These are phyloP conservation scores for Actinomortierella wolfii DNA, from an alignment of 371 early-diverging fungal species.

Conservation along the genomic window DNA sequence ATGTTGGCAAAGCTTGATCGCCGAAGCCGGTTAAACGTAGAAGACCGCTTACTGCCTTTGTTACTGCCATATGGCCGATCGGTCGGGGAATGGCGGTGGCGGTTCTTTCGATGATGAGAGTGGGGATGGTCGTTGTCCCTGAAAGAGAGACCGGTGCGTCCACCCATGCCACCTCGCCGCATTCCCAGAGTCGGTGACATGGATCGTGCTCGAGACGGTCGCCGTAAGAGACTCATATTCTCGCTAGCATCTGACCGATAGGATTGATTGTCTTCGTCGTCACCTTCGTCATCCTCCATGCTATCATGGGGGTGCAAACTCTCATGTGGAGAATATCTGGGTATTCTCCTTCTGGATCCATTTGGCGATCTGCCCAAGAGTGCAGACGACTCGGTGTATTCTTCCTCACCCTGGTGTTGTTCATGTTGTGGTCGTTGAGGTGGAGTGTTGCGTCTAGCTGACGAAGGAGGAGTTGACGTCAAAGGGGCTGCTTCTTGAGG, in stretches of 20 bases:
- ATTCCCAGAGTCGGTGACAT: constrained; percentile 37
- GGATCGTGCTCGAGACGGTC: constrained; percentile 40
- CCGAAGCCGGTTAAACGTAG: constrained; percentile 20
- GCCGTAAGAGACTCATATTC: constrained; percentile 13
- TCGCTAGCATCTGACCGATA: not conserved
- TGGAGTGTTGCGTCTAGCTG: constrained; percentile 2
- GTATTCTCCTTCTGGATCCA: constrained; percentile 24
- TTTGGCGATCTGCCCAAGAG: constrained; percentile 29
- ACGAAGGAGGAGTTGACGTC: constrained; percentile 10
- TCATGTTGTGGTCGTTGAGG: not conserved
- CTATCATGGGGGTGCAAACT: too few species aligned
- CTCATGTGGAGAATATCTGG: constrained; percentile 12
- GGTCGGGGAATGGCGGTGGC: too few species aligned
- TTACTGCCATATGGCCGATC: too few species aligned
- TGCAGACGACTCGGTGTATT: constrained; percentile 16
- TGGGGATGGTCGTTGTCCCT: constrained; percentile 15
- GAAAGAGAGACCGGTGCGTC: constrained; percentile 24
- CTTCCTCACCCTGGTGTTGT: not conserved
- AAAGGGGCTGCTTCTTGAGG: constrained; percentile 6
- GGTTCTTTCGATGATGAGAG: too few species aligned
- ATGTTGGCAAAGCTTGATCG: constrained; percentile 43
- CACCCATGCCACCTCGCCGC: constrained; percentile 10
- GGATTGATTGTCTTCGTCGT: not conserved
- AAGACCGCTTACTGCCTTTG: too few species aligned
- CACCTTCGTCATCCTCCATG: constrained; percentile 8